Evolutionary conservation across 768 basidiomycete genomes (phyloP).

Genomic region (Hebeloma cylindrosporum): DNA sequence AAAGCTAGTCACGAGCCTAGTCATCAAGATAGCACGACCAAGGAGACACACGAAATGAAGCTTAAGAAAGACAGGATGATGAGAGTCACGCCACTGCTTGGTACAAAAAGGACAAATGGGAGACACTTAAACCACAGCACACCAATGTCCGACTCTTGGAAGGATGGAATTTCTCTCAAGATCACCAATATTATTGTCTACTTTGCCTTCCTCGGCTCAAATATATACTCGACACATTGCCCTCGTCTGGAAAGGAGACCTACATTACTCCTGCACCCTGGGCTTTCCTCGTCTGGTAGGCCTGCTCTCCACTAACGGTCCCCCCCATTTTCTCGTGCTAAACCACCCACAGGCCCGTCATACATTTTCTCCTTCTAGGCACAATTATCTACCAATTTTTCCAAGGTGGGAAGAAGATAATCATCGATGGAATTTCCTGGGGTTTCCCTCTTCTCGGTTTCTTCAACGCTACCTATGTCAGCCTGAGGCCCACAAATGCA

Average conservation of each 20-base stretch:
- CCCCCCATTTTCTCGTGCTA: slow-evolving; percentile 13
- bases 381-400: slow-evolving; percentile 91
- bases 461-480: slow-evolving; percentile 87
- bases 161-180: slow-evolving; percentile 82
- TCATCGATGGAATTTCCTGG: slow-evolving; percentile 90
- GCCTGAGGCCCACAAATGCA: slow-evolving; percentile 77
- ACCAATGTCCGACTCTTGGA: slow-evolving; percentile 66
- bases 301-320: slow-evolving; percentile 1
- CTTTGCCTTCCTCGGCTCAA: slow-evolving; percentile 84
- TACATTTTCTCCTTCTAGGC: slow-evolving; percentile 89
- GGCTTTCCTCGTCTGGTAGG: slow-evolving; percentile 88
- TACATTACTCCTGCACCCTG: slow-evolving; percentile 94
- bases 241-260: slow-evolving; percentile 77
- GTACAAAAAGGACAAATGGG: too few relatives aligned
- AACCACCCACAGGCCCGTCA: slow-evolving; percentile 60
- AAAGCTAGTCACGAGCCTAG: too few relatives aligned
- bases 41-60: too few relatives aligned
- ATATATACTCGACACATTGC: slow-evolving; percentile 82
- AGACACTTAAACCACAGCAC: slow-evolving; percentile 6
- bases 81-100: slow-evolving; percentile 21
- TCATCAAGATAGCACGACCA: too few relatives aligned
- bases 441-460: slow-evolving; percentile 85
- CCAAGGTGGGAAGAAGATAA: slow-evolving; percentile 67
- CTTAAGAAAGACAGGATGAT: too few relatives aligned
- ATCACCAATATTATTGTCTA: slow-evolving; percentile 82